Base-by-base conservation (phyloP, 805 yeast species). In the Tetrapisispora pingtungensis region DNA sequence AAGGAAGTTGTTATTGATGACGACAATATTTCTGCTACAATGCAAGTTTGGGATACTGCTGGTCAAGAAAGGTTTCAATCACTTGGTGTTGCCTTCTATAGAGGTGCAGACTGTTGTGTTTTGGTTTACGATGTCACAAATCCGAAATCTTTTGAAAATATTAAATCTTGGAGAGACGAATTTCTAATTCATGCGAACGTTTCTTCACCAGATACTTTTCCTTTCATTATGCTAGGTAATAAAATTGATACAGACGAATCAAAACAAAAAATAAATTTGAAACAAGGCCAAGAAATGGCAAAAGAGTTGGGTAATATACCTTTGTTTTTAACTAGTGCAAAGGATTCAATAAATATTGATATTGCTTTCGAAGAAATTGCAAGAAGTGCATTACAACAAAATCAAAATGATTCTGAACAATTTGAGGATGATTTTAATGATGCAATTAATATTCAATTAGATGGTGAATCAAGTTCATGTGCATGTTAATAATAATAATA, bases 21-120 rank as follows among this genome's bases (percentile, higher is more conserved):
- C 62, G 93, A 83, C 64, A 35, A 34, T 18, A 60, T 56, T 40
- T 54, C 67, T 13, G 74, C 71, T 14, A 69, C 73, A 6, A 65
- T 69, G 67, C 90, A 84, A 67, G 83, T 93, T 44, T 90, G 98
- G 98, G 98, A 90, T 61, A 90, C 98, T 36, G 97, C 97, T 7
- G 98, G 98, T 32, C 98, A 90, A 70, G 98, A 90, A 66, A 75
- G 98, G 57, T 90, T 90, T 73, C 97, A 93, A 67, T 82, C 94
- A 46, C 71, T 90, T 49, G 97, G 97, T 14, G 97, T 90, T 36
- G 97, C 97, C 0, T 90, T 90, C 64, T 90, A 93, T 65, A 74
- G 98, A 57, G 97, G 97, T 32, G 96, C 97, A 1, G 97, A 93
- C 65, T 93, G 97, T 67, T 93, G 97, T 68, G 96, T 90, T 10